phyloP scores from a whole-genome alignment of 2,329 filamentous ascomycete genomes.

The Colletotrichum tropicicola region DNA sequence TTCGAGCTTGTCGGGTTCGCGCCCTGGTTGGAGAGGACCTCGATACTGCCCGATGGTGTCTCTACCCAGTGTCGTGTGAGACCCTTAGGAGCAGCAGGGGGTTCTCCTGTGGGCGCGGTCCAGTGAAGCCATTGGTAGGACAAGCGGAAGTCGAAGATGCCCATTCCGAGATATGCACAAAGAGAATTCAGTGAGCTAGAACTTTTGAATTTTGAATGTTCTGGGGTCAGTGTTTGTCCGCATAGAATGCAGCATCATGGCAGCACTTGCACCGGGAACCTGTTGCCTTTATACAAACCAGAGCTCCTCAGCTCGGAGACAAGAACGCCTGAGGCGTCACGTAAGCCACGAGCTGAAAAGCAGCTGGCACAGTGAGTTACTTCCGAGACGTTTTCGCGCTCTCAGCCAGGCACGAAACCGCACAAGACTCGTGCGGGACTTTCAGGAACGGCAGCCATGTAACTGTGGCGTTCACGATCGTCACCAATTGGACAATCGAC shows the following conservation, averaged over 20 bases:
- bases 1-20: slow-evolving; percentile 11
- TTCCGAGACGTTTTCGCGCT: slow-evolving; percentile 24
- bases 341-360: slow-evolving; percentile 14
- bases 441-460: slow-evolving; percentile 4
- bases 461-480: not conserved
- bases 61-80: slow-evolving; percentile 54
- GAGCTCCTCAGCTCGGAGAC: not conserved
- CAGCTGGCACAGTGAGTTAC: not conserved
- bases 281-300: not conserved
- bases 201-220: not conserved
- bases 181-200: not conserved
- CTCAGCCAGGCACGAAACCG: not conserved
- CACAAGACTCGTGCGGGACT: slow-evolving; percentile 15
- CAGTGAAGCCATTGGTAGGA: slow-evolving; percentile 43
- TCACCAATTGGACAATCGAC: slow-evolving; percentile 17
- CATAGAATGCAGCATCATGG: not conserved
- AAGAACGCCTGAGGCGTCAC: not conserved
- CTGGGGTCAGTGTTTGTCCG: not conserved
- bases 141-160: slow-evolving; percentile 39
- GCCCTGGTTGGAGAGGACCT: slow-evolving; percentile 55
- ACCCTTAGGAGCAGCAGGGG: slow-evolving; percentile 44
- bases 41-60: slow-evolving; percentile 55
- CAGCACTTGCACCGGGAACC: not conserved
- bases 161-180: not conserved
- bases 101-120: slow-evolving; percentile 35